Conservation (phyloP, 176 grass and related monocot genomes). For the Oryza rufipogon region DNA sequence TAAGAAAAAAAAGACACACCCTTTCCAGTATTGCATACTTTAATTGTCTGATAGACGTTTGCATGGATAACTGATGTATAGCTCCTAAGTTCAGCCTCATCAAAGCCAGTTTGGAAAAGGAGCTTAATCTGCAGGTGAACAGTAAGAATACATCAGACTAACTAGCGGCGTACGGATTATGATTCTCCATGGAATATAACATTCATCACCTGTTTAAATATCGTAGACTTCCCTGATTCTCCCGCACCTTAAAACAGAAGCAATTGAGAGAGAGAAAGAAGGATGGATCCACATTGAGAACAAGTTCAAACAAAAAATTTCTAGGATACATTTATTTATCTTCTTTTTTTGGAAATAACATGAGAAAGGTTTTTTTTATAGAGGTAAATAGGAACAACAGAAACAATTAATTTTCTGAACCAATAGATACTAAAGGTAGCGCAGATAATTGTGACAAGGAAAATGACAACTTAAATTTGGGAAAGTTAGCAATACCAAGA, state of each 20-base stretch:
- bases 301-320: background rate
- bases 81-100: slow-evolving; percentile 82
- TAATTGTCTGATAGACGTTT: slow-evolving; percentile 98
- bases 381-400: background rate
- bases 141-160: slow-evolving; percentile 21
- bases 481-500: slow-evolving; percentile 62
- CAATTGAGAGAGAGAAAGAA: background rate
- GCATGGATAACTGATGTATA: slow-evolving; percentile 95
- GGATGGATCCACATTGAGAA: background rate
- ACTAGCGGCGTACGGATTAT: background rate
- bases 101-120: slow-evolving; percentile 95
- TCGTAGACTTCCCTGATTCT: slow-evolving; percentile 97
- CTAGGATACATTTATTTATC: background rate
- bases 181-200: slow-evolving; percentile 34
- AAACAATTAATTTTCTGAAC: background rate
- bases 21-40: slow-evolving; percentile 88
- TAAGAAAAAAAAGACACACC: slow-evolving; percentile 66
- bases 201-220: slow-evolving; percentile 87
- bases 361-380: slow-evolving; percentile 23
- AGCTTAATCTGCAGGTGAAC: slow-evolving; percentile 80
- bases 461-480: background rate
- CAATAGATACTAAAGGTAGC: background rate
- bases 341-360: slow-evolving; percentile 9
- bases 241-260: slow-evolving; percentile 71
- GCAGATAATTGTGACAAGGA: background rate